Percentiles rank a stretch among this genome's conserved stretches.
Evolutionary conservation across 2,329 filamentous ascomycete genomes (phyloP).

Genomic region (Shiraia sp.): DNA sequence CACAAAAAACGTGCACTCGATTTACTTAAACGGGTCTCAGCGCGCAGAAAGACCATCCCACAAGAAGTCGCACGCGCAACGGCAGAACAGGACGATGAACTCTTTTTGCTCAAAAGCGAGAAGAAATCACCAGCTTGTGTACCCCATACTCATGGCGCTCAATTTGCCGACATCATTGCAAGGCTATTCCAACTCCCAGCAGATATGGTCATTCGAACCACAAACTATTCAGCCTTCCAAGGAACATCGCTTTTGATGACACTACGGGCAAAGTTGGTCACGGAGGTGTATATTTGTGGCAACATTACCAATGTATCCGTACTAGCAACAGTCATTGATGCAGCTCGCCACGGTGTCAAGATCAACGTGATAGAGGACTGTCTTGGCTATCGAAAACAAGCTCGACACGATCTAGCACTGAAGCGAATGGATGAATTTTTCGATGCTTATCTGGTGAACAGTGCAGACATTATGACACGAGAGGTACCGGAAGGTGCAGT

Average conservation of each 20-base stretch:
- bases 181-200: slow-evolving; percentile 53
- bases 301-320: slow-evolving; percentile 85
- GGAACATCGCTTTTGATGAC: slow-evolving; percentile 72
- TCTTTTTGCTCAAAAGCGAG: slow-evolving; percentile 48
- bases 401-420: slow-evolving; percentile 72
- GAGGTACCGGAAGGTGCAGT: slow-evolving; percentile 14
- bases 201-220: slow-evolving; percentile 67
- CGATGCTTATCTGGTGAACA: slow-evolving; percentile 68
- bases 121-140: slow-evolving; percentile 48
- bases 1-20: slow-evolving; percentile 43
- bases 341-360: slow-evolving; percentile 82
- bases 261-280: slow-evolving; percentile 85
- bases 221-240: slow-evolving; percentile 85
- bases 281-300: slow-evolving; percentile 87
- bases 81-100: slow-evolving; percentile 50
- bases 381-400: slow-evolving; percentile 74
- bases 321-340: slow-evolving; percentile 89
- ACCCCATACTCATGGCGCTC: slow-evolving; percentile 50
- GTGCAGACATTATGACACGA: slow-evolving; percentile 60
- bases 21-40: slow-evolving; percentile 42
- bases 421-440: slow-evolving; percentile 73
- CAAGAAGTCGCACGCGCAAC: slow-evolving; percentile 30
- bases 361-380: slow-evolving; percentile 89
- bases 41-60: slow-evolving; percentile 31
- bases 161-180: slow-evolving; percentile 56